Conservation (phyloP, 163 green algal genomes). For the Scenedesmus sp. region DNA sequence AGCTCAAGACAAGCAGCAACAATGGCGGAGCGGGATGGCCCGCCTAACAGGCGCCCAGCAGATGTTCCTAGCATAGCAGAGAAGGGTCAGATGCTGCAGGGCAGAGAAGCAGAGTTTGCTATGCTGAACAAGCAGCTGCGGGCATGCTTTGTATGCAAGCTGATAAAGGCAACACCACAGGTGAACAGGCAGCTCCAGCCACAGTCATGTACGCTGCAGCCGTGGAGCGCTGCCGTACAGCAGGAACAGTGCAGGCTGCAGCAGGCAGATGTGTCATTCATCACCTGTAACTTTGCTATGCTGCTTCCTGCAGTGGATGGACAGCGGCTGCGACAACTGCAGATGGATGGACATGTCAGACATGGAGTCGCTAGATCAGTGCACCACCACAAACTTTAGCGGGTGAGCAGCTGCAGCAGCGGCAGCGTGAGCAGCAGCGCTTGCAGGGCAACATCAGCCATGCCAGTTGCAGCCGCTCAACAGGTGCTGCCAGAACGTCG, state of each 20-base stretch:
- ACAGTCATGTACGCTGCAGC: not conserved
- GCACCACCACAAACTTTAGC: slow-evolving; percentile 57
- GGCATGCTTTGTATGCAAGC: slow-evolving; percentile 49
- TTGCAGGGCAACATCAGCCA: not conserved
- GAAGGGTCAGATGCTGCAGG: not conserved
- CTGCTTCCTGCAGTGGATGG: slow-evolving; percentile 41
- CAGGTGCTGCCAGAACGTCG: not conserved
- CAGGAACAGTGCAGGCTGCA: not conserved
- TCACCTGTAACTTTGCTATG: not conserved
- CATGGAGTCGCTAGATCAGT: slow-evolving; percentile 40
- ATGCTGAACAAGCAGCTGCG: slow-evolving; percentile 52
- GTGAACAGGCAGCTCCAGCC: not conserved
- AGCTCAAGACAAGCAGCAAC: not conserved
- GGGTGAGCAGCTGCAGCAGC: slow-evolving; percentile 43
- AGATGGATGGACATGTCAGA: slow-evolving; percentile 48
- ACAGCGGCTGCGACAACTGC: slow-evolving; percentile 57
- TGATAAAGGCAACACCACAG: slow-evolving; percentile 43
- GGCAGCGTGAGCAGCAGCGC: not conserved
- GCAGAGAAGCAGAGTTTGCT: slow-evolving; percentile 44
- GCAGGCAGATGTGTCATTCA: not conserved
- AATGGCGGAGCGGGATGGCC: slow-evolving; percentile 1
- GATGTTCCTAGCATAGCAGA: slow-evolving; percentile 35
- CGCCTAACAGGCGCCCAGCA: slow-evolving; percentile 15
- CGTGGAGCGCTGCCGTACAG: not conserved
- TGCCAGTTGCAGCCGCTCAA: not conserved